Evolutionary conservation across 139 green algal species (phyloP).

Genomic region (Zygnema cylindricum): DNA sequence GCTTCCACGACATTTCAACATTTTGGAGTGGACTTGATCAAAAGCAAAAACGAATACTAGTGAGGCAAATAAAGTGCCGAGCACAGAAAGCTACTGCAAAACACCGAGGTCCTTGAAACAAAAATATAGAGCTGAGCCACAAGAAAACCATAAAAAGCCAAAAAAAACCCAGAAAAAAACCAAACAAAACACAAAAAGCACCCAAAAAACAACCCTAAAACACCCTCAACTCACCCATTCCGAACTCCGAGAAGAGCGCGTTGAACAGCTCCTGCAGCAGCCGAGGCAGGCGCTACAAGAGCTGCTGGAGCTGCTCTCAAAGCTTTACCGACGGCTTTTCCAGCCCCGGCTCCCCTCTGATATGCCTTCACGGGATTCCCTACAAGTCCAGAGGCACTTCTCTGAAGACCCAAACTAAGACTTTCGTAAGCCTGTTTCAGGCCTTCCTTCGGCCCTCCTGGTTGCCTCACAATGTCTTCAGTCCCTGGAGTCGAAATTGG

Average conservation of each 20-base stretch:
- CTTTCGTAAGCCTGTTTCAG: not conserved
- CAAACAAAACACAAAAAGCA: too few relatives aligned
- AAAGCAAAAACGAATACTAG: too few relatives aligned
- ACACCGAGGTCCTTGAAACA: too few relatives aligned
- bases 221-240: not conserved
- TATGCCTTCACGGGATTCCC: slow-evolving; percentile 10
- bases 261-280: not conserved
- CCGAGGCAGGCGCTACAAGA: not conserved
- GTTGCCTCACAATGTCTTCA: not conserved
- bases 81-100: too few relatives aligned
- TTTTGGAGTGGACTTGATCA: too few relatives aligned
- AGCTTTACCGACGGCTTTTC: not conserved
- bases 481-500: not conserved
- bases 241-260: not conserved
- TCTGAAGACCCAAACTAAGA: not conserved
- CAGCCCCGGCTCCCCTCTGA: not conserved
- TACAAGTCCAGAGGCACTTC: not conserved
- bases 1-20: too few relatives aligned
- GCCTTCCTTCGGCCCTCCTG: not conserved
- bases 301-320: not conserved
- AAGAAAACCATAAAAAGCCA: too few relatives aligned
- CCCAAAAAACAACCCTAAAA: too few relatives aligned
- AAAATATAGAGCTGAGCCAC: too few relatives aligned
- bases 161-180: too few relatives aligned
- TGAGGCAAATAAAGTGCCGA: too few relatives aligned